Evolutionary conservation across 2,329 filamentous ascomycete genomes (phyloP).

Genomic region (Diaporthe sp.): DNA sequence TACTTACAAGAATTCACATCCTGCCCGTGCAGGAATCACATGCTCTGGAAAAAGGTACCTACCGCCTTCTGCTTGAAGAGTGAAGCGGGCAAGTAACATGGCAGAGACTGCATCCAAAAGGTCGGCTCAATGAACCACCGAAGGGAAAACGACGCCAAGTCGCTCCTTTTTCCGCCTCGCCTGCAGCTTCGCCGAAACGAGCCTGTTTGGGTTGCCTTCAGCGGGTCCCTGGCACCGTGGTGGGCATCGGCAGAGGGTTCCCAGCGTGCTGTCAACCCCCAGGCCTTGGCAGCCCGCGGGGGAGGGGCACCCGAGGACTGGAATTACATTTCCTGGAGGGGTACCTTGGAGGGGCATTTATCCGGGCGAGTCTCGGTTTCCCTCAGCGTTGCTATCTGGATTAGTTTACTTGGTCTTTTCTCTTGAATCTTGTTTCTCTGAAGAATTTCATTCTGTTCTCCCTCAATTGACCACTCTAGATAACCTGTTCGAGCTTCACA

Average conservation of each 20-base stretch:
- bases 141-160: not conserved
- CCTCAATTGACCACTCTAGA: not conserved
- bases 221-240: constrained; percentile 16
- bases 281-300: constrained; percentile 33
- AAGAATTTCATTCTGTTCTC: not conserved
- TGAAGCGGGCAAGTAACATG: too few species aligned
- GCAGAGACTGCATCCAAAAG: not conserved
- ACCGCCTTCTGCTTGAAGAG: not conserved
- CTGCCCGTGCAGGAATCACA: constrained; percentile 11
- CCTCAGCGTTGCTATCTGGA: not conserved
- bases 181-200: constrained; percentile 31
- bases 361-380: constrained; percentile 6
- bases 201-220: constrained; percentile 1
- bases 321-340: constrained; percentile 26
- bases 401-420: not conserved
- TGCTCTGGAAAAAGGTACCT: not conserved
- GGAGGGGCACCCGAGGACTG: constrained; percentile 29
- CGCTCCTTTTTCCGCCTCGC: constrained; percentile 28
- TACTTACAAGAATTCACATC: not conserved
- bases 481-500: not conserved
- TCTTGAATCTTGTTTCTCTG: not conserved
- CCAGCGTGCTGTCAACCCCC: constrained; percentile 18
- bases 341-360: constrained; percentile 30
- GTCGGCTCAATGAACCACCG: constrained; percentile 29
- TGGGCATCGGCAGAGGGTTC: constrained; percentile 1